Conservation (phyloP, 352 stramenopile genomes). For the Elongisporangium senticosum region DNA sequence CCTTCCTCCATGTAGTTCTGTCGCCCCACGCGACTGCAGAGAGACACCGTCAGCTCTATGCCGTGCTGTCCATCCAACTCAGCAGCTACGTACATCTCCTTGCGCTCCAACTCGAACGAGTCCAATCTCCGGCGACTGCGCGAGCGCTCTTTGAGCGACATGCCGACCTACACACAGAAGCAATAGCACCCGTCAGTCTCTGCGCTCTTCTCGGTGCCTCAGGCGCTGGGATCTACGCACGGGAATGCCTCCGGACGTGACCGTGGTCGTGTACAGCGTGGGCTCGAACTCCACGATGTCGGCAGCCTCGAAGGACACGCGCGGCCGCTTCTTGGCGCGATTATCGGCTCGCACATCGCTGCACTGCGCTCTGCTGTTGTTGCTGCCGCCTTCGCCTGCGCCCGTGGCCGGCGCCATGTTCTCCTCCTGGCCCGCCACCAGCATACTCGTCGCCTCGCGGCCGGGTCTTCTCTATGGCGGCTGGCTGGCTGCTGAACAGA, state of each 20-base stretch:
- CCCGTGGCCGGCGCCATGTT: not conserved
- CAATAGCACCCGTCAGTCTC: not conserved
- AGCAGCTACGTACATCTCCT: constrained; percentile 42
- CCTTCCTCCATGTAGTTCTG: constrained; percentile 86
- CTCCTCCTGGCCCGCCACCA: constrained; percentile 1
- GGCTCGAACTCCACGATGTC: constrained; percentile 87
- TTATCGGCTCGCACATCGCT: constrained; percentile 8
- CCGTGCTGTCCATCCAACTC: not conserved
- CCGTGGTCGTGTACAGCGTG: constrained; percentile 72
- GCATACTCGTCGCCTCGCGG: too few species aligned
- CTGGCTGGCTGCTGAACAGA: too few species aligned
- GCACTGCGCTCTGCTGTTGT: too few species aligned
- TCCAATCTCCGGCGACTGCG: constrained; percentile 68
- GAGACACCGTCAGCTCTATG: constrained; percentile 3
- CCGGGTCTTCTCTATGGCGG: too few species aligned
- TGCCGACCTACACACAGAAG: constrained; percentile 22
- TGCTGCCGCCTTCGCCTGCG: too few species aligned
- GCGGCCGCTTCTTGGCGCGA: constrained; percentile 54
- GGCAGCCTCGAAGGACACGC: constrained; percentile 69
- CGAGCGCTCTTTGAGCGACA: constrained; percentile 75
- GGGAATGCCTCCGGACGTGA: constrained; percentile 74
- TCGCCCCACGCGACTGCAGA: constrained; percentile 49
- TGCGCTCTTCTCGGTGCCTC: too few species aligned
- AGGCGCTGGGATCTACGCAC: constrained; percentile 6
- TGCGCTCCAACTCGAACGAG: constrained; percentile 72